These are phyloP conservation scores for Colletotrichum phormii DNA, from an alignment of 2,329 filamentous ascomycete species.

Conservation along the genomic window DNA sequence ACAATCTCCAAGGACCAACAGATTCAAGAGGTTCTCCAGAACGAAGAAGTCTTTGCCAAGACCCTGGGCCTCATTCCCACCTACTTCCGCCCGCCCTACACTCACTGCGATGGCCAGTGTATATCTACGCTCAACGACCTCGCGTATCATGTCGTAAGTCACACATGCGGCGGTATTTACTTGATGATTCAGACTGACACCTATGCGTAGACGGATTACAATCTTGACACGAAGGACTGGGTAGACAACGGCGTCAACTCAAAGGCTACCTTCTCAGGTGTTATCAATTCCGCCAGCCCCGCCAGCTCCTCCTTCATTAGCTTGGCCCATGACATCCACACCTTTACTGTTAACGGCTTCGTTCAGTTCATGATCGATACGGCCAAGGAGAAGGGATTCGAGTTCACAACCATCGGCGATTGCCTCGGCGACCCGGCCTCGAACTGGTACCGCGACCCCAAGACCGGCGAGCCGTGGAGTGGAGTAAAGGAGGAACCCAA, in stretches of 20 bases:
- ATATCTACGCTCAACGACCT: conserved; percentile 42
- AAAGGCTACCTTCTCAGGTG: conserved; percentile 43
- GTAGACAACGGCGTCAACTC: conserved; percentile 43
- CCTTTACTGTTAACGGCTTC: conserved; percentile 56
- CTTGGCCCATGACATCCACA: conserved; percentile 57
- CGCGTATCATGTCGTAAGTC: conserved; percentile 49
- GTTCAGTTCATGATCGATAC: conserved; percentile 58
- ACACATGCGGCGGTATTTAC: neutral
- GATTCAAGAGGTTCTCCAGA: conserved; percentile 54
- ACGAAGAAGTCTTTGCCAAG: conserved; percentile 57
- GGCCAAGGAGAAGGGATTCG: conserved; percentile 52
- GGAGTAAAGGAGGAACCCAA: conserved; percentile 28
- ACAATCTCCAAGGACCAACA: conserved; percentile 48
- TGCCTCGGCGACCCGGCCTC: conserved; percentile 56
- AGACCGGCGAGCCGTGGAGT: conserved; percentile 37
- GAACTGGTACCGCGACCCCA: conserved; percentile 60
- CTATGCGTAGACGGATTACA: conserved; percentile 41
- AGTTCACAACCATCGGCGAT: conserved; percentile 58
- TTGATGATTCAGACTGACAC: neutral
- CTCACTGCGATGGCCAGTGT: conserved; percentile 41
- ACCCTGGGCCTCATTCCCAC: conserved; percentile 58
- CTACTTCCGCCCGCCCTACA: conserved; percentile 58
- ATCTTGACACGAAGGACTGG: conserved; percentile 49
- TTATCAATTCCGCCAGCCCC: conserved; percentile 39
- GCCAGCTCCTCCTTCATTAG: conserved; percentile 42